Evolutionary conservation across 1,139 yeast genomes (phyloP), one percentile per base, ranked within the genome.

Genomic region (Petasospora fabianii): DNA sequence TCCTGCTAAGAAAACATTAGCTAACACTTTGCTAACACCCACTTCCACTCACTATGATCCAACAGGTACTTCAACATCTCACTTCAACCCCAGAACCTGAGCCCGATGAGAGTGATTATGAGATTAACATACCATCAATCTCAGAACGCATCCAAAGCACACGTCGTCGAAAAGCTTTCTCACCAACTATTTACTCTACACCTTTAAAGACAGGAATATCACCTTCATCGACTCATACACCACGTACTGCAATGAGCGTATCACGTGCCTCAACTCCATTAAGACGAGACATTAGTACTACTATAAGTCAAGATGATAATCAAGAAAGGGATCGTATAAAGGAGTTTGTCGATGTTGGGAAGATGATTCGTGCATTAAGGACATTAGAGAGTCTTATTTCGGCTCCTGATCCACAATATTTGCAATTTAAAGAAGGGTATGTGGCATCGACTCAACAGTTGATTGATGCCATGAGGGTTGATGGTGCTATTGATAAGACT

Each of bases 101-200:
- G 15, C 40, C 38, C 2, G 48, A 39, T 10, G 48, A 44, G 13
- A 37, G 39, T 14, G 48, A 45, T 32, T 45, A 45, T 32, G 48
- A 45, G 3, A 29, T 45, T 10, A 15, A 40, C 12, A 10, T 34
- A 6, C 32, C 43, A 3, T 34, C 43, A 16, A 38, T 44, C 30
- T 38, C 44, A 2, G 31, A 41, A 19, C 38, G 42, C 6, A 32
- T 44, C 22, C 22, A 41, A 13, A 35, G 39, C 13, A 26, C 20
- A 34, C 30, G 27, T 15, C 20, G 20, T 19, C 14, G 3, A 15
- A 14, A 8, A 4, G 18, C 27, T 12, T 17, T 14, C 7, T 18
- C 30, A 18, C 14, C 30, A 18, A n/a, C n/a, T n/a, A n/a, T n/a
- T n/a, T n/a, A n/a, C n/a, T n/a, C n/a, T n/a, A n/a, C n/a, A n/a